phyloP scores from a whole-genome alignment of 176 grass and related monocot genomes.

The Aegilops tauschii region DNA sequence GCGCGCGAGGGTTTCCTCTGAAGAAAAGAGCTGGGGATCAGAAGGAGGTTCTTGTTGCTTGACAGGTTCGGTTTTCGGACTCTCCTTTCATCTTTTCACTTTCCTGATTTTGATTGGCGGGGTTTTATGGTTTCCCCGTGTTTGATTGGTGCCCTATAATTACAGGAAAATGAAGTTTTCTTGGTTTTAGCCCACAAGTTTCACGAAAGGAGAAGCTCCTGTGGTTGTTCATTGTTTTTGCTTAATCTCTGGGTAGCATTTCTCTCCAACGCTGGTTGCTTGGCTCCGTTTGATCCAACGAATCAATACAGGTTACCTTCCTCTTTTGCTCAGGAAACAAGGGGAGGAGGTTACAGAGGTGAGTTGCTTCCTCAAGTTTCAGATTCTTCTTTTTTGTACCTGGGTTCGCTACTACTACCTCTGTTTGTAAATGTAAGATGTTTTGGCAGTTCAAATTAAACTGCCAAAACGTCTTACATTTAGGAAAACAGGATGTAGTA shows the following conservation, averaged over 20 bases:
- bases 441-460: too few species aligned
- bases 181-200: not conserved
- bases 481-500: too few species aligned
- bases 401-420: not conserved
- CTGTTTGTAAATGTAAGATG: too few species aligned
- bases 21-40: not conserved
- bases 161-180: not conserved
- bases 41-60: not conserved
- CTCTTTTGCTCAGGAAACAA: not conserved
- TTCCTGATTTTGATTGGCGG: not conserved
- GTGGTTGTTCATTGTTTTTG: not conserved
- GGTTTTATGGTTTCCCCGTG: not conserved
- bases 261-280: not conserved
- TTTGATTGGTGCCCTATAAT: not conserved
- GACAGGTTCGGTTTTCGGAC: not conserved
- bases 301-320: not conserved
- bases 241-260: not conserved
- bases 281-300: not conserved
- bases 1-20: not conserved
- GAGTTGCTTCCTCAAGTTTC: slow-evolving; percentile 11
- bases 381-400: not conserved
- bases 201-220: not conserved
- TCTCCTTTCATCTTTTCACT: not conserved
- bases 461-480: too few species aligned
- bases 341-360: not conserved